Conservation (phyloP, 1,284 basidiomycete genomes). For the Trametes hirsuta region DNA sequence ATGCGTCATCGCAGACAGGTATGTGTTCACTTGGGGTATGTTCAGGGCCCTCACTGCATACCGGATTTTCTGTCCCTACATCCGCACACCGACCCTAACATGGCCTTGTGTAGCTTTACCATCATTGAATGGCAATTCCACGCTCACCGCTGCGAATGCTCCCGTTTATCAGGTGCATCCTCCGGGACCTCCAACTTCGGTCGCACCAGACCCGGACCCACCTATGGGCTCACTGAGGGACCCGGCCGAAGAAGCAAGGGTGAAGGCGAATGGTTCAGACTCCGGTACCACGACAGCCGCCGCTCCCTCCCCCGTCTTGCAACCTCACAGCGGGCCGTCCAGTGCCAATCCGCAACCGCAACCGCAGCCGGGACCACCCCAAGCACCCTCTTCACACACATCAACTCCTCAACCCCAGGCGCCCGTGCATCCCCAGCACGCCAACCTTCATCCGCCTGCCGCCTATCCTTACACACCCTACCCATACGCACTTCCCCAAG, state of each 20-base stretch:
- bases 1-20: too few relatives aligned
- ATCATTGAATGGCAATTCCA: not conserved
- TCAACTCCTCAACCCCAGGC: constrained; percentile 13
- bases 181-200: constrained; percentile 19
- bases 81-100: not conserved
- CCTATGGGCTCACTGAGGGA: constrained; percentile 31
- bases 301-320: constrained; percentile 19
- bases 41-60: too few relatives aligned
- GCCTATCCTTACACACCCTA: constrained; percentile 28
- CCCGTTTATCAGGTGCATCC: constrained; percentile 31
- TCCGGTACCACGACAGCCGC: constrained; percentile 8
- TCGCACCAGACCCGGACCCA: constrained; percentile 19
- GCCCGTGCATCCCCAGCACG: constrained; percentile 13
- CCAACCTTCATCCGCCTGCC: constrained; percentile 16
- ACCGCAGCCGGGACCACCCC: constrained; percentile 26
- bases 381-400: constrained; percentile 23
- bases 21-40: too few relatives aligned
- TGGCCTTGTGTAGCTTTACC: not conserved
- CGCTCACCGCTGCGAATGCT: constrained; percentile 4
- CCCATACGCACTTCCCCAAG: constrained; percentile 32
- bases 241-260: constrained; percentile 17
- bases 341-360: constrained; percentile 18
- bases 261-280: constrained; percentile 12
- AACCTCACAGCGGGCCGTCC: constrained; percentile 1
- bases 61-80: too few relatives aligned